Evolutionary conservation across 257 asterid genomes (phyloP).

Genomic region (Avicennia marina): DNA sequence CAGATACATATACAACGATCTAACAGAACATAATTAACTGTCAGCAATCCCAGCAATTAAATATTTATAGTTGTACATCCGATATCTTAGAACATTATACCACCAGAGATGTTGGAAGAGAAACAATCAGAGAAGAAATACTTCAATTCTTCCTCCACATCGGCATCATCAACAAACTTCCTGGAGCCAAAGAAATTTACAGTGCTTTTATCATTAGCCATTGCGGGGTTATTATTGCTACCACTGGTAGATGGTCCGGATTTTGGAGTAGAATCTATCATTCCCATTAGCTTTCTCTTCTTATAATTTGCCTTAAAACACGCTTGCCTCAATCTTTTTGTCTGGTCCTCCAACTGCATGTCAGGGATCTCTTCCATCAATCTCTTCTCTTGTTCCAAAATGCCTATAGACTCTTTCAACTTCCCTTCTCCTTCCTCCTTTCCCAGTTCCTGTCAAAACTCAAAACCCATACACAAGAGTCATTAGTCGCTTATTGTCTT

Average conservation of each 20-base stretch:
- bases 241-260: background rate
- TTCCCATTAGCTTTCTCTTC: slow-evolving; percentile 43
- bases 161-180: background rate
- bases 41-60: too few species aligned
- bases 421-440: slow-evolving; percentile 38
- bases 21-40: too few species aligned
- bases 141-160: slow-evolving; percentile 30
- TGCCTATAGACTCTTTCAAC: slow-evolving; percentile 38
- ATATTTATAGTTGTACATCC: too few species aligned
- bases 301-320: slow-evolving; percentile 67
- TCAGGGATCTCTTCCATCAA: slow-evolving; percentile 46
- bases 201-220: background rate
- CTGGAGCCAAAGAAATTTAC: background rate
- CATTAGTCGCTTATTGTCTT: background rate
- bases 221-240: too few species aligned
- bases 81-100: background rate
- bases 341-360: slow-evolving; percentile 37
- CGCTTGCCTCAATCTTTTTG: slow-evolving; percentile 58
- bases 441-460: slow-evolving; percentile 40
- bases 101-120: slow-evolving; percentile 18
- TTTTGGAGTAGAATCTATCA: background rate
- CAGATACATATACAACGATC: too few species aligned
- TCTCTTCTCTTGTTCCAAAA: slow-evolving; percentile 43
- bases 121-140: slow-evolving; percentile 24
- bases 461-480: background rate